phyloP scores from a whole-genome alignment of 352 stramenopile genomes.

The Globisporangium abappressorium region DNA sequence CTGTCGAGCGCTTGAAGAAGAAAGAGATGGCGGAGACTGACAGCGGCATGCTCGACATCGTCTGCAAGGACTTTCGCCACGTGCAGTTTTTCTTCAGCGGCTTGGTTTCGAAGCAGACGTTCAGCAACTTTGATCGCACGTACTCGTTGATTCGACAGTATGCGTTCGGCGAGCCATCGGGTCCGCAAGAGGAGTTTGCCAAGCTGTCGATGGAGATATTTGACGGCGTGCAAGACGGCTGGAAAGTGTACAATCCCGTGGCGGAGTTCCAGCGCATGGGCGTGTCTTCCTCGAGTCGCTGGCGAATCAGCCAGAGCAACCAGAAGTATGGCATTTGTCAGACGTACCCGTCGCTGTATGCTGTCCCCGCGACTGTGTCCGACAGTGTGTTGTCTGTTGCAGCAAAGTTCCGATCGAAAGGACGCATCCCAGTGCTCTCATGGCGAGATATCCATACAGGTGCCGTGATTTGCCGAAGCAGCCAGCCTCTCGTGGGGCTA shows the following conservation, averaged over 20 bases:
- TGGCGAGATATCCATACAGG: constrained; percentile 74
- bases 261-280: constrained; percentile 72
- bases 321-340: constrained; percentile 62
- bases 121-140: constrained; percentile 71
- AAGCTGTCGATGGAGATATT: constrained; percentile 61
- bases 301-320: constrained; percentile 72
- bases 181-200: constrained; percentile 56
- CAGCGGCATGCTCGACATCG: constrained; percentile 62
- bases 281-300: constrained; percentile 47
- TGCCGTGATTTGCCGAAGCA: constrained; percentile 78
- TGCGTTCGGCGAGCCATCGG: constrained; percentile 48
- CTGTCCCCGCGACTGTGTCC: constrained; percentile 56
- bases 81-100: constrained; percentile 75
- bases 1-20: constrained; percentile 71
- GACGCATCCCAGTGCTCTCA: constrained; percentile 77
- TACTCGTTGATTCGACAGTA: constrained; percentile 59
- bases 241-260: constrained; percentile 66
- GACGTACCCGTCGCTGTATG: constrained; percentile 80
- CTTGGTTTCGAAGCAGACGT: constrained; percentile 75
- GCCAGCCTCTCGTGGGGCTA: constrained; percentile 80
- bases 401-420: constrained; percentile 85
- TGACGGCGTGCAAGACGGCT: constrained; percentile 48
- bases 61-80: constrained; percentile 81
- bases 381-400: constrained; percentile 61
- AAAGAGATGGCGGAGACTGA: constrained; percentile 77